A percentile compares a stretch with the other conserved stretches of the same genome.
These are phyloP conservation scores for Cucurbita ficifolia DNA, from an alignment of 306 rosid species.

Conservation along the genomic window DNA sequence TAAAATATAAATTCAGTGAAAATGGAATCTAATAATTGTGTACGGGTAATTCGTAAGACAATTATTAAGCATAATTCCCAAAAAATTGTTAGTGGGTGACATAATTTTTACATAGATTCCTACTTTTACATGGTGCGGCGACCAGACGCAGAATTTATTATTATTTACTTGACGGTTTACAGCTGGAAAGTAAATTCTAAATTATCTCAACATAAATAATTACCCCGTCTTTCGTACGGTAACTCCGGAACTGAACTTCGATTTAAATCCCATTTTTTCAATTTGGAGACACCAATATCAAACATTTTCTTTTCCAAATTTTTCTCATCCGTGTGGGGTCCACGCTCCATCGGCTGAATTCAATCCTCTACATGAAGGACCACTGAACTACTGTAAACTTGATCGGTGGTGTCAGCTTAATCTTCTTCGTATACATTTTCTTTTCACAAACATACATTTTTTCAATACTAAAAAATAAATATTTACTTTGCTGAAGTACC, in stretches of 20 bases:
- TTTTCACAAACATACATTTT: too few species aligned
- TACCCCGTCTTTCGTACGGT: neutral
- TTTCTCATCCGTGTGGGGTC: neutral
- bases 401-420: neutral
- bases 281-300: neutral
- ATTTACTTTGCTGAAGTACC: too few species aligned
- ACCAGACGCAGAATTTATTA: too few species aligned
- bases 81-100: too few species aligned
- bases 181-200: neutral
- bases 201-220: neutral
- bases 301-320: neutral
- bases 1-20: too few species aligned
- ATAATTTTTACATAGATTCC: too few species aligned
- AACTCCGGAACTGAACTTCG: neutral
- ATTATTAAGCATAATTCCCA: too few species aligned
- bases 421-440: neutral
- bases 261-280: neutral
- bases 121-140: too few species aligned
- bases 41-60: too few species aligned
- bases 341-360: neutral
- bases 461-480: too few species aligned
- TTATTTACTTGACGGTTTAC: neutral
- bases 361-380: neutral
- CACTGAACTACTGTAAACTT: neutral
- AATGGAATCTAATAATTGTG: too few species aligned